phyloP scores from a whole-genome alignment of 805 yeast genomes.

The Metahyphopichia silvanorum region DNA sequence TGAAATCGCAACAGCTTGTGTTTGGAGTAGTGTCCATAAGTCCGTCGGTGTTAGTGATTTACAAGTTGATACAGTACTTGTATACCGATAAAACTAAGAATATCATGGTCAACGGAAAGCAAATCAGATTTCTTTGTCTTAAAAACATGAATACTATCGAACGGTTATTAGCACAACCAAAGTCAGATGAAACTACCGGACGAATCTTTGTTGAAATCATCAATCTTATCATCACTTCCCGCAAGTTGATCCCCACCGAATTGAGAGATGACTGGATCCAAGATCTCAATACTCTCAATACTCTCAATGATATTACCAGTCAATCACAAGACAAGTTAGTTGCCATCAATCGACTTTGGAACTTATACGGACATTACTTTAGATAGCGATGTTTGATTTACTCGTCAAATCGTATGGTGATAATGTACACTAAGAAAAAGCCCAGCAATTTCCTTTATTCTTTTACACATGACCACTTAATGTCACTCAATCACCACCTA shows the following conservation, averaged over 20 bases:
- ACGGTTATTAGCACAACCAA: slow-evolving; percentile 37
- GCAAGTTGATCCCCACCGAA: slow-evolving; percentile 46
- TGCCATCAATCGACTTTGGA: slow-evolving; percentile 58
- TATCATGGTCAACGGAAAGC: slow-evolving; percentile 27
- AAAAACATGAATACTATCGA: slow-evolving; percentile 58
- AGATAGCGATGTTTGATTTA: too few relatives aligned
- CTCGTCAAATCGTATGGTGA: too few relatives aligned
- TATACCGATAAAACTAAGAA: slow-evolving; percentile 19
- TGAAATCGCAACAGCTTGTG: slow-evolving; percentile 90
- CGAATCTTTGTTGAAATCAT: slow-evolving; percentile 63
- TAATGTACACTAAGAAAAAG: too few relatives aligned
- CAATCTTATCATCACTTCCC: slow-evolving; percentile 51
- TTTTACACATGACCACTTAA: too few relatives aligned
- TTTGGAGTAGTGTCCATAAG: slow-evolving; percentile 88
- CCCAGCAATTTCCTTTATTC: too few relatives aligned
- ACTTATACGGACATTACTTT: slow-evolving; percentile 48
- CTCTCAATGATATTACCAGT: slow-evolving; percentile 44
- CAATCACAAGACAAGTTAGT: slow-evolving; percentile 37
- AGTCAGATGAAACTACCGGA: slow-evolving; percentile 45
- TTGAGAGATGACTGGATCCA: slow-evolving; percentile 54
- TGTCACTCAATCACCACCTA: too few relatives aligned
- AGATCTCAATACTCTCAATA: slow-evolving; percentile 65
- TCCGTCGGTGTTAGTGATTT: slow-evolving; percentile 65
- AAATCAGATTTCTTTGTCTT: slow-evolving; percentile 32
- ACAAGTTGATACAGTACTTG: slow-evolving; percentile 43